A percentile compares a stretch with the other conserved stretches of the same genome.
Evolutionary conservation across 805 yeast genomes (phyloP).

Genomic region (Wickerhamomyces alni): DNA sequence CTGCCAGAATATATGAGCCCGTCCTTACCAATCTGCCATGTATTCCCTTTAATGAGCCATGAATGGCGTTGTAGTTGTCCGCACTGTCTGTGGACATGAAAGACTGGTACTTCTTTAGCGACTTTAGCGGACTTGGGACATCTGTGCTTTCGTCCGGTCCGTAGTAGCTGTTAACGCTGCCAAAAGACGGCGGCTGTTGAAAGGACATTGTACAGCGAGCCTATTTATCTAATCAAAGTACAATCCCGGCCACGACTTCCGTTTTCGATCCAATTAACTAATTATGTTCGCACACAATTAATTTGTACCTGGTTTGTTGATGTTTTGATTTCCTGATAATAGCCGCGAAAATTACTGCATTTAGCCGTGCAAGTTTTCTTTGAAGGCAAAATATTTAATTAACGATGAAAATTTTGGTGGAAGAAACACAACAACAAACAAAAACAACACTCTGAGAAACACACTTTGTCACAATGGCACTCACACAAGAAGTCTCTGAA

Average conservation of each 20-base stretch:
- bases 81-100: slow-evolving; percentile 17
- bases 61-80: slow-evolving; percentile 6
- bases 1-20: slow-evolving; percentile 38
- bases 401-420: too few relatives aligned
- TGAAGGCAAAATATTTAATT: too few relatives aligned
- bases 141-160: too few relatives aligned
- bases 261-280: too few relatives aligned
- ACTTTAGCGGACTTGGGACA: too few relatives aligned
- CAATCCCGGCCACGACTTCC: too few relatives aligned
- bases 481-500: slow-evolving; percentile 7
- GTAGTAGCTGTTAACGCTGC: too few relatives aligned
- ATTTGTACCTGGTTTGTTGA: not conserved
- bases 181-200: too few relatives aligned
- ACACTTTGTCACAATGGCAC: not conserved
- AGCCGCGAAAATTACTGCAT: not conserved
- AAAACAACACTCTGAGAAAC: too few relatives aligned
- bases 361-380: not conserved
- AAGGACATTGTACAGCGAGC: too few relatives aligned
- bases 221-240: too few relatives aligned
- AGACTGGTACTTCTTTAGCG: slow-evolving; percentile 14
- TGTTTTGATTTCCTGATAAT: not conserved
- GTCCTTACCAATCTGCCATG: slow-evolving; percentile 16
- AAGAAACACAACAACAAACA: not conserved
- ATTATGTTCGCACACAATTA: too few relatives aligned
- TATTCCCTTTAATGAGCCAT: slow-evolving; percentile 8